These are phyloP conservation scores for Schoenoplectus triqueter DNA, from an alignment of 202 grass and related monocot species.

Conservation along the genomic window DNA sequence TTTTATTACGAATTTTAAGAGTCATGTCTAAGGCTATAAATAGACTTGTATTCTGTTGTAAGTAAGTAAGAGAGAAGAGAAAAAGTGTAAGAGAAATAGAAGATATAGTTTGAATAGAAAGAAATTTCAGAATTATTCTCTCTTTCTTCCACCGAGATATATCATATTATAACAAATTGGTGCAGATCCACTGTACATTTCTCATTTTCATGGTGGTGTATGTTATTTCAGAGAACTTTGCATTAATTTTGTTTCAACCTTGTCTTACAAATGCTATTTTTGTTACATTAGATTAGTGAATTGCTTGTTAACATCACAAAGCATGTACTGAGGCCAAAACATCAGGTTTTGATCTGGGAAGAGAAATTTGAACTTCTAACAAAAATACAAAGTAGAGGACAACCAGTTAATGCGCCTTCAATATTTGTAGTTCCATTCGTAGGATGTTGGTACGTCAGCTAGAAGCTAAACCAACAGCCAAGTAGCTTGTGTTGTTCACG, in stretches of 20 bases:
- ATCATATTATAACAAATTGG: too few relatives aligned
- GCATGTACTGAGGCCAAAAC: constrained; percentile 78
- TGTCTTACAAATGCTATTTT: constrained; percentile 24
- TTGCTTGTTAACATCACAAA: constrained; percentile 85
- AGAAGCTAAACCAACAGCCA: background rate
- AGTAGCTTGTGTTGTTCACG: background rate
- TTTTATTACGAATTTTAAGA: too few relatives aligned
- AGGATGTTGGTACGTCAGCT: background rate
- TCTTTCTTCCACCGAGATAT: too few relatives aligned
- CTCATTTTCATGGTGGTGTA: too few relatives aligned
- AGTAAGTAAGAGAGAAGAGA: too few relatives aligned
- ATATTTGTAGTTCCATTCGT: constrained; percentile 8
- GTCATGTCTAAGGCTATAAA: too few relatives aligned
- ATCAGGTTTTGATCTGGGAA: constrained; percentile 64
- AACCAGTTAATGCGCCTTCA: constrained; percentile 58
- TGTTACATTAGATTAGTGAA: constrained; percentile 64
- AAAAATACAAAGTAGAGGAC: constrained; percentile 64
- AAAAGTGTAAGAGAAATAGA: too few relatives aligned
- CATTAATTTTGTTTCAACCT: background rate
- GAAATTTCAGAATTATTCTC: too few relatives aligned
- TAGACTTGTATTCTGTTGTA: too few relatives aligned
- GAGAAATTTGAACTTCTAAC: constrained; percentile 73
- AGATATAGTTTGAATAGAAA: too few relatives aligned
- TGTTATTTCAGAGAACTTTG: background rate
- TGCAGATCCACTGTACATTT: too few relatives aligned